These are phyloP conservation scores for Cucurbita argyrosperma DNA, from an alignment of 306 rosid species.

Conservation along the genomic window DNA sequence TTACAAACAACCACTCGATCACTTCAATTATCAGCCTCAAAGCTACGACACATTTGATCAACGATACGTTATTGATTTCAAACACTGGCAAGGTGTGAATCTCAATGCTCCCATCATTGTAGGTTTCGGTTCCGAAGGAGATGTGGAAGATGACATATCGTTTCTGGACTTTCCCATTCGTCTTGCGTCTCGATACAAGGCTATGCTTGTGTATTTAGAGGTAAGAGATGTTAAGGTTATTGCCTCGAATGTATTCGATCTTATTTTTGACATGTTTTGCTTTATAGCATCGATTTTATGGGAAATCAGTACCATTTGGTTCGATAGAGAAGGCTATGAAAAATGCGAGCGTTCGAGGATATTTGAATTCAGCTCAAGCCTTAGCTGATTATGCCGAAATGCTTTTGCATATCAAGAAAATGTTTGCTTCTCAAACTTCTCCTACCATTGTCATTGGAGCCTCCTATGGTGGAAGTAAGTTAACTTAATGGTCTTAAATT, in stretches of 20 bases:
- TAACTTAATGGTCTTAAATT: too few relatives aligned
- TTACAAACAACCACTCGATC: conserved; percentile 37
- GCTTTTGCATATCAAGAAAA: conserved; percentile 27
- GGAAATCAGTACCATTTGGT: conserved; percentile 38
- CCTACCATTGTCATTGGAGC: conserved; percentile 6
- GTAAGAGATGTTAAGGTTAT: conserved; percentile 4
- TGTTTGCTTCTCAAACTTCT: background rate
- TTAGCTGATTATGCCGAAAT: conserved; percentile 46
- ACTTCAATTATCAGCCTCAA: conserved; percentile 36
- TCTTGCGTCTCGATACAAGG: conserved; percentile 25
- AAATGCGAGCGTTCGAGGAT: conserved; percentile 22
- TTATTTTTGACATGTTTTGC: background rate
- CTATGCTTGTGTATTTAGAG: conserved; percentile 33
- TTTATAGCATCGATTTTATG: conserved; percentile 26
- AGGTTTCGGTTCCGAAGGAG: conserved; percentile 31
- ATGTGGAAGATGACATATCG: conserved; percentile 3
- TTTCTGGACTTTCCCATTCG: conserved; percentile 19
- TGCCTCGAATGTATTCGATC: too few relatives aligned
- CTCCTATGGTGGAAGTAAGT: conserved; percentile 10
- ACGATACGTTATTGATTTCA: conserved; percentile 23
- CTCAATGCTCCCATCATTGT: conserved; percentile 34
- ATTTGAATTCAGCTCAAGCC: conserved; percentile 48
- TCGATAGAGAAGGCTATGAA: conserved; percentile 20
- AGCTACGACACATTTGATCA: conserved; percentile 34
- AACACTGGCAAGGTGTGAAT: conserved; percentile 26